phyloP scores from a whole-genome alignment of 805 yeast species.

The Diddensiella santjacobensis region DNA sequence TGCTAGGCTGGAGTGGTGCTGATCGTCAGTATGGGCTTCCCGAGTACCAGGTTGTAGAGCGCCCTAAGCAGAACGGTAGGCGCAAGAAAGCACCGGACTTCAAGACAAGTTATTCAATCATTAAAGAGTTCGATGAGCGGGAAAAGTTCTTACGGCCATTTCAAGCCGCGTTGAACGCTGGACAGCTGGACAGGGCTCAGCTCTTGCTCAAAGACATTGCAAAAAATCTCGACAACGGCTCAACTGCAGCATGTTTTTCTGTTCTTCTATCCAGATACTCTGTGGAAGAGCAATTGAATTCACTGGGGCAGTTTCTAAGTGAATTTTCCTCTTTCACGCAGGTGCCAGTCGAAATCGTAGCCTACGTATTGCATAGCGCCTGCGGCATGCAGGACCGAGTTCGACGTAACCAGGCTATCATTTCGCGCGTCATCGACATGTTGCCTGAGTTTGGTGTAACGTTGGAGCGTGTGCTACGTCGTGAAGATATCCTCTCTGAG shows the following conservation, averaged over 20 bases:
- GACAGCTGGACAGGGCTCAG: neutral
- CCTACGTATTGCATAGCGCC: conserved; percentile 15
- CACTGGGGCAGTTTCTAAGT: neutral
- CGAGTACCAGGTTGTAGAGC: neutral
- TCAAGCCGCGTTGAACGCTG: neutral
- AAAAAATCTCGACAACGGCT: neutral
- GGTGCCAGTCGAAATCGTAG: conserved; percentile 9
- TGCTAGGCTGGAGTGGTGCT: neutral
- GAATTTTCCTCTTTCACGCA: neutral
- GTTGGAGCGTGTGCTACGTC: conserved; percentile 7
- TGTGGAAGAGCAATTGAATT: neutral
- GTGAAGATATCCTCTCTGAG: conserved; percentile 9
- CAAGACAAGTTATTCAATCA: neutral
- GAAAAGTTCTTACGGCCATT: neutral
- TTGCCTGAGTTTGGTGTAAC: neutral
- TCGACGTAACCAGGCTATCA: neutral
- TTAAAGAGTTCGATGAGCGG: neutral
- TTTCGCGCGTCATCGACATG: conserved; percentile 5
- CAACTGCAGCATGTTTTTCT: neutral
- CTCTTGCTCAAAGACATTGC: neutral
- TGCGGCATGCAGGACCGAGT: conserved; percentile 6
- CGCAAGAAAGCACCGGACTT: neutral
- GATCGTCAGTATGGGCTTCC: neutral
- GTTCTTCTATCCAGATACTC: neutral
- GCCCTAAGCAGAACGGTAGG: neutral